Percentiles rank a stretch among this genome's conserved stretches.
phyloP scores from a whole-genome alignment of 805 yeast species.

The Monosporozyma aquatica region DNA sequence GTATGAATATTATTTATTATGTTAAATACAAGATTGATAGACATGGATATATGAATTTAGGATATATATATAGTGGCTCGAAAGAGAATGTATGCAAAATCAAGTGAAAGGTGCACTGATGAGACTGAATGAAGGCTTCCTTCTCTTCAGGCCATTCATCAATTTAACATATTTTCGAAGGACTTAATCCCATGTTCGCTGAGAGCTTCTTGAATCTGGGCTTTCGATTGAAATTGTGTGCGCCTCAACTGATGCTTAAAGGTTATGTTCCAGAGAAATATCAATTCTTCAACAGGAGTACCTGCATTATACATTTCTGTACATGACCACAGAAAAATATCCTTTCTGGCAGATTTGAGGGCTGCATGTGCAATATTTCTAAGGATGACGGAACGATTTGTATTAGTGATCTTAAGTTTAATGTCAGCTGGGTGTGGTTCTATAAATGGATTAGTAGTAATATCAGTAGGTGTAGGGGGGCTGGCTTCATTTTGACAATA shows the following conservation, averaged over 20 bases:
- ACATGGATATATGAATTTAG: too few relatives aligned
- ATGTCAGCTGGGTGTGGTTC: constrained; percentile 13
- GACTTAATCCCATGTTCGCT: constrained; percentile 7
- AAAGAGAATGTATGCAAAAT: too few relatives aligned
- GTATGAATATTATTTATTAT: neutral
- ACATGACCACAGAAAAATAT: constrained; percentile 24
- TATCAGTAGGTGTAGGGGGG: neutral
- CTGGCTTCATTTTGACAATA: constrained; percentile 10
- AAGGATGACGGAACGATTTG: constrained; percentile 17
- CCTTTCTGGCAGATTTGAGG: constrained; percentile 10
- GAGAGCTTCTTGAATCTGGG: constrained; percentile 5
- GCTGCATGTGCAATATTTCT: constrained; percentile 22
- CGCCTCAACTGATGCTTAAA: constrained; percentile 18
- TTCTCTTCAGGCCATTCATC: too few relatives aligned
- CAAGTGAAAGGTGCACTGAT: too few relatives aligned
- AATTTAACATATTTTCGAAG: constrained; percentile 6
- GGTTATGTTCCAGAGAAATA: constrained; percentile 20
- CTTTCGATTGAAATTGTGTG: constrained; percentile 1
- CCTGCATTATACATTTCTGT: constrained; percentile 18
- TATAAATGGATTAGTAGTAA: constrained; percentile 18
- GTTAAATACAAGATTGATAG: neutral
- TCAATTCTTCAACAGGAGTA: constrained; percentile 16
- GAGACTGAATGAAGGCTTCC: too few relatives aligned
- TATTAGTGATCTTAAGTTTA: constrained; percentile 14
- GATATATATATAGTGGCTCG: too few relatives aligned